Base-by-base conservation (phyloP, 1,284 basidiomycete species). In the Rhodotorula sp. region DNA sequence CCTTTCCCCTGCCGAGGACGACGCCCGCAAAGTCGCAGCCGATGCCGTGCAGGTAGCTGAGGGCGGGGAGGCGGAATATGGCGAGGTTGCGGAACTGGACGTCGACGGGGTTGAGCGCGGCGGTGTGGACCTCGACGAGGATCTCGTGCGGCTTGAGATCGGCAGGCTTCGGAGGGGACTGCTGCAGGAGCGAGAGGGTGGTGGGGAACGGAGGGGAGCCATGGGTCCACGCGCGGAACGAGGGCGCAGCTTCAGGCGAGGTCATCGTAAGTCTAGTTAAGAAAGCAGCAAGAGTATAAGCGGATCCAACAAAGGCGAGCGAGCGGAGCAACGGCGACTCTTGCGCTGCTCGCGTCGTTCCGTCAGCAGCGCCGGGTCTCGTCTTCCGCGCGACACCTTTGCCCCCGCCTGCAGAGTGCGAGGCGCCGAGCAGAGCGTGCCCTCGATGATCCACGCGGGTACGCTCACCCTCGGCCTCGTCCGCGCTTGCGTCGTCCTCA, bases 51-150 rank as follows among this genome's bases (percentile, higher is more conserved):
- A 63, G 72, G 21, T 61, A 61, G 10, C 48, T 4, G 5, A 76
- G 59, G 63, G 84, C 84, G 9, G 89, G 87, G 7, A 86, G 44
- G 10, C 82, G 13, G n/a, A 80, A 80, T 84, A 89, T 85, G 8
- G 65, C 63, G 13, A 56, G 21, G 17, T 71, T 76, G 59, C 41
- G 72, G 65, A 78, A 21, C 64, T 79, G 72, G 44, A 81, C 85
- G 76, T 81, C 89, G 86, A 88, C 83, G 0, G 89, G 89, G 78
- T 91, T 91, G 54, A 90, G 82, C 3, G 88, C 88, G 88, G 91
- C 32, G 90, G 92, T 21, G 89, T 94, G 77, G 91, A 95, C 82
- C 81, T 95, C 73, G 90, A 94, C 82, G 19, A 89, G 84, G 10
- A 89, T 85, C 69, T 88, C 82, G 25, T 61, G 57, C 6, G 64